These are phyloP conservation scores for Ambrosia trifida DNA, from an alignment of 129 eudicot species.

Conservation along the genomic window DNA sequence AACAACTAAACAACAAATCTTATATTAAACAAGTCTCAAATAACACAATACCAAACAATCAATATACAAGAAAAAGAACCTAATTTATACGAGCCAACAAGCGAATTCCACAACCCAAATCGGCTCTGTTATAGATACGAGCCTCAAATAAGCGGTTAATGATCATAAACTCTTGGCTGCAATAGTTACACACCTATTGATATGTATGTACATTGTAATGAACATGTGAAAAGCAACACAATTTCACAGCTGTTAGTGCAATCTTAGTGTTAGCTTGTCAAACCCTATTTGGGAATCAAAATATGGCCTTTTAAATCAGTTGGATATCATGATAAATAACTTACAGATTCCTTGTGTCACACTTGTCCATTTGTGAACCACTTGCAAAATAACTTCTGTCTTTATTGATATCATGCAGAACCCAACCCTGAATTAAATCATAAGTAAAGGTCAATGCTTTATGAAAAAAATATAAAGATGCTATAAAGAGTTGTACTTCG, in stretches of 20 bases:
- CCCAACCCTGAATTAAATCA: slow-evolving; percentile 28
- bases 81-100: no score
- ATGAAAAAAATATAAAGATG: not conserved
- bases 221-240: slow-evolving; percentile 31
- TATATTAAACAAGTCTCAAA: no score
- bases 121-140: not conserved
- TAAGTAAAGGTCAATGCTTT: slow-evolving; percentile 26
- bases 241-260: slow-evolving; percentile 30
- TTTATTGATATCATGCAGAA: slow-evolving; percentile 20
- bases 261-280: slow-evolving; percentile 35
- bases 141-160: slow-evolving; percentile 15
- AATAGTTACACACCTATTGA: slow-evolving; percentile 22
- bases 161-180: slow-evolving; percentile 24
- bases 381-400: slow-evolving; percentile 25
- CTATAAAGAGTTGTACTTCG: slow-evolving; percentile 10
- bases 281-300: slow-evolving; percentile 31
- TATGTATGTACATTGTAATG: slow-evolving; percentile 18
- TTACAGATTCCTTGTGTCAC: slow-evolving; percentile 28
- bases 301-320: slow-evolving; percentile 26
- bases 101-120: no score
- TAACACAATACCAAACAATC: no score
- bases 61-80: no score
- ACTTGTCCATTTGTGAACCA: slow-evolving; percentile 31
- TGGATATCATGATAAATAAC: slow-evolving; percentile 24
- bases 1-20: no score